A percentile compares a stretch with the other conserved stretches of the same genome.
phyloP scores from a whole-genome alignment of 345 rosid species.

The Excoecaria agallocha region DNA sequence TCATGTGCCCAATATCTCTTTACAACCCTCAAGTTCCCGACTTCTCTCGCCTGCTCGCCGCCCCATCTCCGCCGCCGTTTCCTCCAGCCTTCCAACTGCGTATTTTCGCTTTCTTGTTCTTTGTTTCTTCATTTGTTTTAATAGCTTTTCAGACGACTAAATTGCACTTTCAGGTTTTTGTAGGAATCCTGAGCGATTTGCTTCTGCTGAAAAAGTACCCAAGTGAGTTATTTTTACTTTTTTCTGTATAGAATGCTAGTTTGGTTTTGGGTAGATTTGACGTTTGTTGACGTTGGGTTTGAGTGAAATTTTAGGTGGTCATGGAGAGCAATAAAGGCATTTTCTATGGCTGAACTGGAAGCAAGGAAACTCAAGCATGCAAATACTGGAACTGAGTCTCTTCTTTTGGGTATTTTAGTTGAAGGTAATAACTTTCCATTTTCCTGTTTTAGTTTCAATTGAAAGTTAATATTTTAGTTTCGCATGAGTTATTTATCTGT shows the following conservation, averaged over 20 bases:
- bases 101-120: conserved; percentile 21
- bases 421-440: conserved; percentile 46
- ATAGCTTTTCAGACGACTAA: conserved; percentile 13
- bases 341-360: conserved; percentile 72
- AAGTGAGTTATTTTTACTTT: conserved; percentile 46
- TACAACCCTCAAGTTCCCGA: conserved; percentile 26
- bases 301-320: conserved; percentile 63
- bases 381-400: conserved; percentile 72
- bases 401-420: conserved; percentile 73
- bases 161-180: conserved; percentile 26
- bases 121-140: neutral
- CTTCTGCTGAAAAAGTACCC: conserved; percentile 51
- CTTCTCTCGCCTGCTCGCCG: conserved; percentile 21
- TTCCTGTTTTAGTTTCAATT: neutral
- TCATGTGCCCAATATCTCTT: conserved; percentile 17
- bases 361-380: conserved; percentile 77
- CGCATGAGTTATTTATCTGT: neutral
- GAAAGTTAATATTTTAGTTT: neutral
- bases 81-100: conserved; percentile 68
- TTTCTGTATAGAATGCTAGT: too few species aligned
- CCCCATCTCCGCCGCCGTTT: conserved; percentile 35
- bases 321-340: conserved; percentile 67
- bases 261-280: neutral
- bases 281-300: conserved; percentile 19
- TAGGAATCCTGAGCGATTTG: conserved; percentile 60